Conservation (phyloP, 2,329 filamentous ascomycete species). For the Diaporthe citrichinensis region DNA sequence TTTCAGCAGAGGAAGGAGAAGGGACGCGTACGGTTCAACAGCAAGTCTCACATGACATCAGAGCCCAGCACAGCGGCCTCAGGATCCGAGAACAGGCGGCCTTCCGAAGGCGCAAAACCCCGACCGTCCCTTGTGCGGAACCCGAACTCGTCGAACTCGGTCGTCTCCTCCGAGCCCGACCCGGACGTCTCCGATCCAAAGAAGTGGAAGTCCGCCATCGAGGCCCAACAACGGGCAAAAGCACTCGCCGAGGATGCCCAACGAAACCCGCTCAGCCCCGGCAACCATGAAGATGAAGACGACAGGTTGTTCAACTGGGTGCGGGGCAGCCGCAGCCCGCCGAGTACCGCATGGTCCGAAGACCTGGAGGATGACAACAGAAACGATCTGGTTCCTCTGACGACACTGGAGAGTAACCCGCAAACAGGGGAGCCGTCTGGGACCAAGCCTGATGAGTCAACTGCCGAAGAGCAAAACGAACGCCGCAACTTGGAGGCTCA, state of each 20-base stretch:
- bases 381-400: neutral
- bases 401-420: conserved; percentile 6
- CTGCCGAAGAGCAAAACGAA: neutral
- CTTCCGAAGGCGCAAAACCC: conserved; percentile 43
- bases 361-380: conserved; percentile 7
- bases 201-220: conserved; percentile 10
- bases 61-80: conserved; percentile 43
- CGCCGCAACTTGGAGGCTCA: conserved; percentile 17
- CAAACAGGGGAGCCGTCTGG: neutral
- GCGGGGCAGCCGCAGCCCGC: conserved; percentile 20
- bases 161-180: conserved; percentile 24
- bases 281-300: conserved; percentile 4
- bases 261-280: neutral
- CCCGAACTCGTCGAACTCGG: conserved; percentile 25
- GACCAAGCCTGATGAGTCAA: neutral
- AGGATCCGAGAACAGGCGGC: conserved; percentile 2
- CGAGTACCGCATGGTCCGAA: conserved; percentile 9
- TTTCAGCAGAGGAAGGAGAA: conserved; percentile 56
- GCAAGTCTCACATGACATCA: conserved; percentile 54
- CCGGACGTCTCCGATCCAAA: conserved; percentile 10
- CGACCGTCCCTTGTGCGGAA: conserved; percentile 59
- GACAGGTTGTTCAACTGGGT: conserved; percentile 25
- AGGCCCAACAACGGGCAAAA: conserved; percentile 18
- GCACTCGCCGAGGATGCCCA: conserved; percentile 21
- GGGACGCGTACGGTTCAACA: conserved; percentile 64